Evolutionary conservation across 768 basidiomycete species (phyloP).

Genomic region (Botryobasidium botryosum): DNA sequence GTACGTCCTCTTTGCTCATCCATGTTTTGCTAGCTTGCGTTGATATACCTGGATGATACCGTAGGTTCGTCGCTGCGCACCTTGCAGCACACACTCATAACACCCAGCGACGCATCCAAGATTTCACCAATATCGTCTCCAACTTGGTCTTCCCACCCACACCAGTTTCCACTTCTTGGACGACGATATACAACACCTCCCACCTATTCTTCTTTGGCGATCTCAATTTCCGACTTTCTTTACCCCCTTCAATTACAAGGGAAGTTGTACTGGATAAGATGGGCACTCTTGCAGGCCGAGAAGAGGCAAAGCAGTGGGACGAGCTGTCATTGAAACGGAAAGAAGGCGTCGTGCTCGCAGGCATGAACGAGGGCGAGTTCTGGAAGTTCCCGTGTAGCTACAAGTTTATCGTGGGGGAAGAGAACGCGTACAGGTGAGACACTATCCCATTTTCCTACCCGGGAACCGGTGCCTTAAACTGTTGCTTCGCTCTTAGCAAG

Average conservation of each 20-base stretch:
- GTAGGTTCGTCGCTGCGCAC: slow-evolving; percentile 84
- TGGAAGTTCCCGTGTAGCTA: slow-evolving; percentile 85
- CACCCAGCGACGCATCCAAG: slow-evolving; percentile 45
- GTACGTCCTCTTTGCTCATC: slow-evolving; percentile 31
- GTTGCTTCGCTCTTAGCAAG: slow-evolving; percentile 22
- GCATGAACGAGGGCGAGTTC: slow-evolving; percentile 72
- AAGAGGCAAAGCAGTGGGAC: slow-evolving; percentile 51
- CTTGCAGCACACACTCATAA: slow-evolving; percentile 66
- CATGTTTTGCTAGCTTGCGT: background rate
- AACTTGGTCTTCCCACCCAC: slow-evolving; percentile 59
- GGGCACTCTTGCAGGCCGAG: slow-evolving; percentile 34
- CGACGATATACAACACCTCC: slow-evolving; percentile 63
- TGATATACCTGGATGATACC: slow-evolving; percentile 1
- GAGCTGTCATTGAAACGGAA: slow-evolving; percentile 47
- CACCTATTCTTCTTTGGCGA: slow-evolving; percentile 91
- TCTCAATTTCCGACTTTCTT: slow-evolving; percentile 73
- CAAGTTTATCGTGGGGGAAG: slow-evolving; percentile 66
- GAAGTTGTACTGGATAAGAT: slow-evolving; percentile 26
- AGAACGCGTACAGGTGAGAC: slow-evolving; percentile 63
- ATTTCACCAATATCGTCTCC: slow-evolving; percentile 68
- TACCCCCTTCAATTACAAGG: slow-evolving; percentile 26
- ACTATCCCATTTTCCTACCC: background rate
- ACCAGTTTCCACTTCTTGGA: slow-evolving; percentile 22
- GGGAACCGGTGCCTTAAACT: no score
- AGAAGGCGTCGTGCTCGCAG: slow-evolving; percentile 48